A percentile compares a stretch with the other conserved stretches of the same genome.
Evolutionary conservation across 2,329 filamentous ascomycete species (phyloP).

Genomic region (Xylariaceae sp.): DNA sequence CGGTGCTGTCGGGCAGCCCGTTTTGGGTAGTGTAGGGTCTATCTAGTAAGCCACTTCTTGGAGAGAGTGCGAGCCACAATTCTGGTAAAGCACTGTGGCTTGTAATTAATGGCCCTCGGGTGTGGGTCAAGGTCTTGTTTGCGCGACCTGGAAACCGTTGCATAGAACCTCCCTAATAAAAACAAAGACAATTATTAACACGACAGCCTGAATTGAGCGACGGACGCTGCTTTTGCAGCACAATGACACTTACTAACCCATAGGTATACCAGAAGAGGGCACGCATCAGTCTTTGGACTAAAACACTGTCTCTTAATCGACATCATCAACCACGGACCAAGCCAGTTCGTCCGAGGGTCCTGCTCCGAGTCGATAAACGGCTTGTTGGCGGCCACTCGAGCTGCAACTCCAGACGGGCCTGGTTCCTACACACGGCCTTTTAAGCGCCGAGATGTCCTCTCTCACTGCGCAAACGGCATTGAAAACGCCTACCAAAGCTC

Average conservation of each 20-base stretch:
- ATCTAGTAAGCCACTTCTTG: too few species aligned
- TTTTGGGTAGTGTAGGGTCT: too few species aligned
- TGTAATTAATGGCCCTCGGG: neutral
- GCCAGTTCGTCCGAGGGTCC: neutral
- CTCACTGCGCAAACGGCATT: constrained; percentile 46
- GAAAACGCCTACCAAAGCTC: constrained; percentile 44
- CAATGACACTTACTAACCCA: constrained; percentile 22
- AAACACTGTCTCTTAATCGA: constrained; percentile 7
- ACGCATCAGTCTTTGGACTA: neutral
- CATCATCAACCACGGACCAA: neutral
- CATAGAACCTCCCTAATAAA: constrained; percentile 20
- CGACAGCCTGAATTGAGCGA: neutral
- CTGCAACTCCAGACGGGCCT: neutral
- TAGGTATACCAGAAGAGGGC: constrained; percentile 26
- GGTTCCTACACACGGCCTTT: neutral
- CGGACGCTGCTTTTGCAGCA: constrained; percentile 29
- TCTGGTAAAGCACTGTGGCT: too few species aligned
- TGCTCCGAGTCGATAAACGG: neutral
- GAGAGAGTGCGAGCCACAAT: too few species aligned
- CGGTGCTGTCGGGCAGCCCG: constrained; percentile 3
- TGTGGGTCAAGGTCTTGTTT: constrained; percentile 10
- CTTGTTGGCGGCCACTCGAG: neutral
- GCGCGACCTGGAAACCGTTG: constrained; percentile 23
- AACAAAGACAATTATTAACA: constrained; percentile 15
- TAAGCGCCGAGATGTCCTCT: constrained; percentile 40